phyloP scores from a whole-genome alignment of 2,329 filamentous ascomycete genomes.

The Sphaerulina populicola region DNA sequence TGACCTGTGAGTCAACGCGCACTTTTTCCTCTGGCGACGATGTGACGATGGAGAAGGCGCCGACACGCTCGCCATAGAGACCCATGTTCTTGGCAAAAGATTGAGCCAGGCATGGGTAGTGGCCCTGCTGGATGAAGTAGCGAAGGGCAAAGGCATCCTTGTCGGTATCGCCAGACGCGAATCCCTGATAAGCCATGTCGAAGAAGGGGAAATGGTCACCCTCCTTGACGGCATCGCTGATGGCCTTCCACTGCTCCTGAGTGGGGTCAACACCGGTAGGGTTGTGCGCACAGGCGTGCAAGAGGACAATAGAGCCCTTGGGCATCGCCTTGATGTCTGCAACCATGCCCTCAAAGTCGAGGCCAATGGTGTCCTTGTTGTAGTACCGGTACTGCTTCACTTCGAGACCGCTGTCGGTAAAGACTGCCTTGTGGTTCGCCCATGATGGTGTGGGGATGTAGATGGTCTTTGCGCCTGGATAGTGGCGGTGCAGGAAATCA shows the following conservation, averaged over 20 bases:
- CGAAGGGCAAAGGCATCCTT: slow-evolving; percentile 88
- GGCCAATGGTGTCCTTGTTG: slow-evolving; percentile 95
- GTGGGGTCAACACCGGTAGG: slow-evolving; percentile 94
- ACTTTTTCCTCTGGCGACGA: slow-evolving; percentile 83
- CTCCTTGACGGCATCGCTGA: slow-evolving; percentile 77
- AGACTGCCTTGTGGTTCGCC: slow-evolving; percentile 97
- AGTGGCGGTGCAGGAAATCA: slow-evolving; percentile 87
- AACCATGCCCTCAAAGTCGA: slow-evolving; percentile 92
- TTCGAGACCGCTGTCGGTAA: slow-evolving; percentile 82
- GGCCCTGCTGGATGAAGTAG: slow-evolving; percentile 86
- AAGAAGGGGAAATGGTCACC: slow-evolving; percentile 92
- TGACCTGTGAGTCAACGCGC: slow-evolving; percentile 93
- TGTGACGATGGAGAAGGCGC: slow-evolving; percentile 88
- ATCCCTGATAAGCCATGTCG: slow-evolving; percentile 99
- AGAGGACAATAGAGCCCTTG: slow-evolving; percentile 77
- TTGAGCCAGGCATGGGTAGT: slow-evolving; percentile 80
- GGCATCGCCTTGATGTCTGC: slow-evolving; percentile 84
- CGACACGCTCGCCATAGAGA: slow-evolving; percentile 96
- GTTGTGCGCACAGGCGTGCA: slow-evolving; percentile 97
- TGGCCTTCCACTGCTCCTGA: slow-evolving; percentile 82
- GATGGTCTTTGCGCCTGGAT: slow-evolving; percentile 84
- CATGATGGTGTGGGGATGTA: slow-evolving; percentile 94
- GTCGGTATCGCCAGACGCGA: slow-evolving; percentile 85
- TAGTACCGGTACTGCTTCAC: slow-evolving; percentile 98
- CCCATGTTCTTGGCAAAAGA: slow-evolving; percentile 99